Percentiles rank a stretch among this genome's conserved stretches.
phyloP scores from a whole-genome alignment of 2,329 filamentous ascomycete species.

The Diaporthe destruens region DNA sequence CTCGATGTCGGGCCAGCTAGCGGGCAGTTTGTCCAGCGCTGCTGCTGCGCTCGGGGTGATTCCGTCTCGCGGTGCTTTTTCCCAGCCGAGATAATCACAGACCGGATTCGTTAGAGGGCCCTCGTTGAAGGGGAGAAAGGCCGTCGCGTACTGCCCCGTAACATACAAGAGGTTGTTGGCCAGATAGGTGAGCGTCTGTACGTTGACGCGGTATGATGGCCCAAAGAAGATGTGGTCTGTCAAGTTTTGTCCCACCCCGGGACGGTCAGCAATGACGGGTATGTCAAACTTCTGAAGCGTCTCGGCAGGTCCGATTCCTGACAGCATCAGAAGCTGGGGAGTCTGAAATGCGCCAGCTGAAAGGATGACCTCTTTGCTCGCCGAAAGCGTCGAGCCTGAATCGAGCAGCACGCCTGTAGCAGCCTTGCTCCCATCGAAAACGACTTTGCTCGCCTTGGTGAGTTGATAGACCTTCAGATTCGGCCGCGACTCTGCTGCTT shows the following conservation, averaged over 20 bases:
- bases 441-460: constrained; percentile 10
- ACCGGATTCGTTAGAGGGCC: constrained; percentile 17
- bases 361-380: constrained; percentile 54
- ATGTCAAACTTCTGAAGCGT: constrained; percentile 49
- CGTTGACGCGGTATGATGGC: constrained; percentile 11
- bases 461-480: not conserved
- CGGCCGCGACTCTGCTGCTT: not conserved
- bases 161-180: constrained; percentile 10
- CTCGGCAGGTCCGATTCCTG: constrained; percentile 30
- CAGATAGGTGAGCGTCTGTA: not conserved
- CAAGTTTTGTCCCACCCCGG: constrained; percentile 45
- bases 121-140: not conserved
- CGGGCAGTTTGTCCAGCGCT: constrained; percentile 6
- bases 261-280: constrained; percentile 44
- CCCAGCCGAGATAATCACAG: constrained; percentile 22
- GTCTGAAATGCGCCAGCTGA: constrained; percentile 57
- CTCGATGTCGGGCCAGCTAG: constrained; percentile 31
- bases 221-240: constrained; percentile 33
- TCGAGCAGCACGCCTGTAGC: constrained; percentile 24
- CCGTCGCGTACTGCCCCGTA: not conserved
- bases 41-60: not conserved
- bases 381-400: not conserved
- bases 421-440: constrained; percentile 11
- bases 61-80: constrained; percentile 17
- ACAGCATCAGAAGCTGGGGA: constrained; percentile 52